Percentiles rank a stretch among this genome's conserved stretches.
phyloP scores from a whole-genome alignment of 176 grass and related monocot genomes.

The Bonia amplexicaulis region DNA sequence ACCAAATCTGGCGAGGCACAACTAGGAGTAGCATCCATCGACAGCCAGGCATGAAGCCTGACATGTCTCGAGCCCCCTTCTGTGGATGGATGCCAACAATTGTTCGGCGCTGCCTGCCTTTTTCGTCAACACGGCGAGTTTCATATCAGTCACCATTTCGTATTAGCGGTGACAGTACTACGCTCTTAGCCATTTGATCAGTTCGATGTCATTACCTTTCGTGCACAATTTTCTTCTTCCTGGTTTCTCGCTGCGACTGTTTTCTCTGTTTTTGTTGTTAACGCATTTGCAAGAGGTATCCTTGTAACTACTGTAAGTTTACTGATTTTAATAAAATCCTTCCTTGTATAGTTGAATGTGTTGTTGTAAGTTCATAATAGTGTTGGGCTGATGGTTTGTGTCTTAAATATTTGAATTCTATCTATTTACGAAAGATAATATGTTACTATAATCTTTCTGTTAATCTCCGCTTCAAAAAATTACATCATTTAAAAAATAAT shows the following conservation, averaged over 20 bases:
- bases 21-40: neutral
- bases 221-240: neutral
- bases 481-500: too few species aligned
- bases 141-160: neutral
- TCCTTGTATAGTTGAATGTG: neutral
- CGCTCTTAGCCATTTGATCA: neutral
- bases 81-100: neutral
- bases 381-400: too few species aligned
- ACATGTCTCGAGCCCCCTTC: neutral
- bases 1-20: neutral
- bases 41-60: slow-evolving; percentile 11
- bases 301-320: neutral
- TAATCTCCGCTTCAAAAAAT: too few species aligned
- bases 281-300: neutral
- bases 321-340: too few species aligned
- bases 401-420: too few species aligned
- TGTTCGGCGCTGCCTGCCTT: neutral
- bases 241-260: neutral
- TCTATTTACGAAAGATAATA: too few species aligned
- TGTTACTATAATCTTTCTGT: too few species aligned
- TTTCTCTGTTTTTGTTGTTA: neutral
- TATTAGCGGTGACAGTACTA: neutral
- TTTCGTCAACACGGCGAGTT: neutral
- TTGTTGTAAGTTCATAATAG: neutral
- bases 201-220: neutral